phyloP scores from a whole-genome alignment of 169 alveolate species.

The Plasmodium vinckei region DNA sequence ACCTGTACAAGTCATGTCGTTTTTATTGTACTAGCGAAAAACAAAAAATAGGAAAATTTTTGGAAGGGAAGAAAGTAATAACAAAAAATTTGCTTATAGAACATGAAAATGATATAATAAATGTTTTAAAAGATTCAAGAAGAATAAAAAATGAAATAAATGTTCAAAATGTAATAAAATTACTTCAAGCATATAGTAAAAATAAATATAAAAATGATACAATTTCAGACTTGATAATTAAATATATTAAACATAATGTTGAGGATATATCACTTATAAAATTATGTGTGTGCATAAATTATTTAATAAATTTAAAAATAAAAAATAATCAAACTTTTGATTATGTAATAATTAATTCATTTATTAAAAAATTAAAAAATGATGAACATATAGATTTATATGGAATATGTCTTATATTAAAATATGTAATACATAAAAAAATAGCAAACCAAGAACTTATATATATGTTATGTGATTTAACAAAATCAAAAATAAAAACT shows the following conservation, averaged over 20 bases:
- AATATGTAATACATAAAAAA: conserved; percentile 21
- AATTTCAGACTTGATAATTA: conserved; percentile 4
- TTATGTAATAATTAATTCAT: conserved; percentile 10
- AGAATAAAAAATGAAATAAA: conserved; percentile 5
- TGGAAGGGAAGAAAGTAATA: conserved; percentile 2
- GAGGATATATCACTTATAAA: conserved; percentile 26
- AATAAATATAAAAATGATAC: conserved; percentile 10
- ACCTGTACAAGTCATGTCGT: conserved; percentile 2
- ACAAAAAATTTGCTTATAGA: conserved; percentile 6
- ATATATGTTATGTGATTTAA: not conserved
- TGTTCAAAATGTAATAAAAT: not conserved
- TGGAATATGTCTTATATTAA: conserved; percentile 37
- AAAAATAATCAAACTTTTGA: conserved; percentile 27
- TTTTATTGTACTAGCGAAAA: conserved; percentile 4
- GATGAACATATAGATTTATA: conserved; percentile 41
- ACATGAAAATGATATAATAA: conserved; percentile 41
- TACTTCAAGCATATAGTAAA: conserved; percentile 37
- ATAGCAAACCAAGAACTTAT: conserved; percentile 5
- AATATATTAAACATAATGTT: conserved; percentile 38
- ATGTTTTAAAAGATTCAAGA: conserved; percentile 9
- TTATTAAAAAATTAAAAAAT: conserved; percentile 49
- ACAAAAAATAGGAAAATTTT: not conserved
- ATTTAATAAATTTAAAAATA: conserved; percentile 49
- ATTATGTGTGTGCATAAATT: conserved; percentile 40
- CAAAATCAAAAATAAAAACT: not conserved